These are phyloP conservation scores for Cladosporium colombiae DNA, from an alignment of 2,329 filamentous ascomycete genomes.

Conservation along the genomic window DNA sequence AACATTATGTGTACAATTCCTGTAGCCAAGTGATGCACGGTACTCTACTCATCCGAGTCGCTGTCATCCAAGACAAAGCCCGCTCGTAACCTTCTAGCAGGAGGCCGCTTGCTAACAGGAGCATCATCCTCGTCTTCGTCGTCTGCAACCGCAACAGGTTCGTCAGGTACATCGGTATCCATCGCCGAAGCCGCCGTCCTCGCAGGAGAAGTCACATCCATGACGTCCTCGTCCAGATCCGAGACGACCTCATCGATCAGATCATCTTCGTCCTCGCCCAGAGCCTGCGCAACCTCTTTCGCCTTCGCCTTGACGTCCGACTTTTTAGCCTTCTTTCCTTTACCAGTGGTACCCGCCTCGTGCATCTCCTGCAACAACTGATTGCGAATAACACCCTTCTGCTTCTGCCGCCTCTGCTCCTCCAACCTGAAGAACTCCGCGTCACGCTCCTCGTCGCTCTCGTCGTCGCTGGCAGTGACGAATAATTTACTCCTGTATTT, in stretches of 20 bases:
- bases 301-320: slow-evolving; percentile 22
- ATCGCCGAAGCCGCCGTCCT: slow-evolving; percentile 11
- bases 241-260: slow-evolving; percentile 23
- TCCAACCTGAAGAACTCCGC: slow-evolving; percentile 77
- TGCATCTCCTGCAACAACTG: slow-evolving; percentile 45
- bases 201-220: slow-evolving; percentile 18
- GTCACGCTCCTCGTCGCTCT: slow-evolving; percentile 76
- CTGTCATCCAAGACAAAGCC: slow-evolving; percentile 48
- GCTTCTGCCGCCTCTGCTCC: slow-evolving; percentile 63
- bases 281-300: slow-evolving; percentile 24
- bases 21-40: neutral
- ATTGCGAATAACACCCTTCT: slow-evolving; percentile 51
- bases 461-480: slow-evolving; percentile 83
- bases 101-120: slow-evolving; percentile 35
- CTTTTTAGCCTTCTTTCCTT: slow-evolving; percentile 30
- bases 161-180: slow-evolving; percentile 14
- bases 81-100: slow-evolving; percentile 41
- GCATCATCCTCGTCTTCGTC: slow-evolving; percentile 19
- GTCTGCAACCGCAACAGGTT: neutral
- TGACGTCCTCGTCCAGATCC: slow-evolving; percentile 21
- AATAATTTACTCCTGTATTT: slow-evolving; percentile 84
- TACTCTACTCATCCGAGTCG: slow-evolving; percentile 26
- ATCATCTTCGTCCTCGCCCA: slow-evolving; percentile 24
- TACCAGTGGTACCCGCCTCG: slow-evolving; percentile 34
- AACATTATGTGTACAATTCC: neutral